Conservation (phyloP, 2,329 filamentous ascomycete genomes). For the Aspergillus thermomutatus region DNA sequence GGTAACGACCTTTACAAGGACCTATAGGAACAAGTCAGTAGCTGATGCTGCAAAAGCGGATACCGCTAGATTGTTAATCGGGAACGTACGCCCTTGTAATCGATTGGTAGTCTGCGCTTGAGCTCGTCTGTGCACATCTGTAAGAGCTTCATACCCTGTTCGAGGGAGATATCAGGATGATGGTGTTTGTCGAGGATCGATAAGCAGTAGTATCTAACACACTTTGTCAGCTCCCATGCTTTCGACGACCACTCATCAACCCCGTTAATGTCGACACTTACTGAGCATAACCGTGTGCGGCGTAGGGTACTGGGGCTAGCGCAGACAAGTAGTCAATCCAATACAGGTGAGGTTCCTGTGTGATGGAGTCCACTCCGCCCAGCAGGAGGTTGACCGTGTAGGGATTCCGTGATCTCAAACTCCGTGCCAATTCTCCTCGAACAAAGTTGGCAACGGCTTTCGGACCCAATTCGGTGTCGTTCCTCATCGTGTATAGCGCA, state of each 20-base stretch:
- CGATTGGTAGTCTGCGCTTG: constrained; percentile 92
- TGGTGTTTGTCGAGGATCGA: constrained; percentile 98
- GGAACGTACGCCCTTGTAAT: constrained; percentile 86
- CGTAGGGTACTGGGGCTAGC: constrained; percentile 84
- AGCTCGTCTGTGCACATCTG: constrained; percentile 95
- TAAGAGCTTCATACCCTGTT: constrained; percentile 86
- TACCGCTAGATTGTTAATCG: neutral
- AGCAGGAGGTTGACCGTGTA: constrained; percentile 97
- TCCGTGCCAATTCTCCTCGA: constrained; percentile 85
- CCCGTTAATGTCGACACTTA: constrained; percentile 45
- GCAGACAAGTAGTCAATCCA: constrained; percentile 97
- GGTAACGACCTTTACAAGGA: constrained; percentile 81
- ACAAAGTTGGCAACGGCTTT: constrained; percentile 90
- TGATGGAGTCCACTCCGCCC: constrained; percentile 89
- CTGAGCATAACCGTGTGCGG: constrained; percentile 97
- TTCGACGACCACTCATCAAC: neutral
- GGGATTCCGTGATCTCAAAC: constrained; percentile 84
- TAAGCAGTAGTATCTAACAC: constrained; percentile 84
- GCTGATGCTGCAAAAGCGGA: neutral
- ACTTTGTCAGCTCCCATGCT: constrained; percentile 10
- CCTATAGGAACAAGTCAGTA: constrained; percentile 28
- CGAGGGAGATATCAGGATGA: constrained; percentile 86
- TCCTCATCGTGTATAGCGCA: constrained; percentile 98
- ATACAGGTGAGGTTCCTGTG: constrained; percentile 85
- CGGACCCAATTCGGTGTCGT: constrained; percentile 86